Base-by-base conservation (phyloP, 2,329 filamentous ascomycete genomes). In the Lasiodiplodia sp. region DNA sequence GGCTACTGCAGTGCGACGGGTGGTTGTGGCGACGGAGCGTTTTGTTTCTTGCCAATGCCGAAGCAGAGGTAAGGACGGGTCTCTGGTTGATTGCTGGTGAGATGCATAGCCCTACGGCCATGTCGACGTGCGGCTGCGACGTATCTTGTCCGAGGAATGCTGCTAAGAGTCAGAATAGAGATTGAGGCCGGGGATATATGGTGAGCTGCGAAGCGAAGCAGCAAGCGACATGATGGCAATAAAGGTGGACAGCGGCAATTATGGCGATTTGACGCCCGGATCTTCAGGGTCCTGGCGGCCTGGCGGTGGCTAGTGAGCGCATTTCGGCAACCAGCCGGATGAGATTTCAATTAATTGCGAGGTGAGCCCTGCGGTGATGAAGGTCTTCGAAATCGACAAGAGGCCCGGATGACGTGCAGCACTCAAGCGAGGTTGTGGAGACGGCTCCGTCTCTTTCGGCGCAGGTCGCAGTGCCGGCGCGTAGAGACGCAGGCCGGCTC, bases 331-430 rank as follows among this genome's bases (percentile, higher is more conserved):
- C 31, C 44, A 55, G 51, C 62, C 62, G 62, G 51, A 31, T 34
- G 60, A 49, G 40, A 49, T 49, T 63, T 63, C 40, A 63, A 49
- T 63, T 49, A 49, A 63, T 63, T 63, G 58, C 58, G 58, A 47
- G 31, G 58, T 57, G 58, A 63, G 58, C 58, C 58, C 58, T 63
- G 58, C 58, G 58, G 58, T 63, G 58, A 63, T 63, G 58, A 63
- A 63, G 44, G 58, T 18, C 37, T 62, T 63, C 12, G 38, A 34
- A 28, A 47, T 47, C 38, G 38, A 57, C 37, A 21, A 51, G 25
- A 31, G 25, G 31, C 25, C 40, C 40, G 38, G 38, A 63, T 63
- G 58, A 63, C 58, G 58, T 63, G 58, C 58, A 63, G 58, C 58
- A 51, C 28, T 40, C 58, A 63, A 63, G 58, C 40, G 38, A 44